Evolutionary conservation across 2,329 filamentous ascomycete species (phyloP), one percentile per base, ranked within the genome.

Genomic region (Pleoardoris graminearum): DNA sequence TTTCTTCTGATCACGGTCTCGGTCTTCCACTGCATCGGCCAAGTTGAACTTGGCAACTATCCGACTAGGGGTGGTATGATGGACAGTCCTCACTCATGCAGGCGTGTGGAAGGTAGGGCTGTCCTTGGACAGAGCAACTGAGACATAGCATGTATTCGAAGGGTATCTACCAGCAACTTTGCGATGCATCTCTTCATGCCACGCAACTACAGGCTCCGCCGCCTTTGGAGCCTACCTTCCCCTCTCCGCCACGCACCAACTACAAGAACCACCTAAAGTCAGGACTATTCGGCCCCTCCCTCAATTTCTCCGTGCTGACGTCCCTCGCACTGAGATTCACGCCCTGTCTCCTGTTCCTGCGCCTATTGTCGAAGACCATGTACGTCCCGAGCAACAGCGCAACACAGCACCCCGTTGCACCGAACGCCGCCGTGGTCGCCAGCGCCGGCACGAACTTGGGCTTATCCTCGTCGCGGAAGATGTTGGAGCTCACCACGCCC

Each of bases 401-500:
- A 47, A 86, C 68, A 1, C 82, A 53, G 21, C 80, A 79, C 0
- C 87, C 87, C 0, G 73, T 74, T 0, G 79, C 86, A 0, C 86
- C 86, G 74, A 87, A 87, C 2, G 78, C 79, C 0, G 84, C 85
- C 2, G 82, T 87, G 0, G 85, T 87, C 32, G 84, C 80, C 36
- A 89, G 70, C 0, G 87, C 87, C 0, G 86, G 85, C 48, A 82
- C 76, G 63, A 89, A 90, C 61, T 86, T 83, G 0, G 86, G 87
- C 8, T 80, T 80, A 63, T 88, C 85, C 60, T 85, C 72, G 33
- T 78, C 76, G 14, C 80, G 77, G 72, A 89, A 90, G 53, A 89
- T 85, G 61, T 90, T 89, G 55, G 81, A 84, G 23, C 79, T 79
- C 0, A 90, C 85, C 0, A 90, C 75, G 3, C 87, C 88, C 86